A percentile compares a stretch with the other conserved stretches of the same genome.
phyloP scores from a whole-genome alignment of 805 yeast genomes.

The Myxozyma neglecta region DNA sequence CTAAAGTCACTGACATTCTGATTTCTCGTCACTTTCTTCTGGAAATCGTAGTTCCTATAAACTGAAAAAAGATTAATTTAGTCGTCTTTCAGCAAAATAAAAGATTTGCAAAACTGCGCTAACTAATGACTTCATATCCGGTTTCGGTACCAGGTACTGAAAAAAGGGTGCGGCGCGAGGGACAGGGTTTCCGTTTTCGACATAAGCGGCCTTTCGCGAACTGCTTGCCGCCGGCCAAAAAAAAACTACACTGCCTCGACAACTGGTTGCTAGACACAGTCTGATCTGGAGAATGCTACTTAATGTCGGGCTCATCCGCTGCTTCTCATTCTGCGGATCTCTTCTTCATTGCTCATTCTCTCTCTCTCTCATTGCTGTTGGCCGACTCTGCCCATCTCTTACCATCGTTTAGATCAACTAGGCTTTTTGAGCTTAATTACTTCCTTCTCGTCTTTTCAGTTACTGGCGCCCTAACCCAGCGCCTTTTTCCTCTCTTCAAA shows the following conservation, averaged over 20 bases:
- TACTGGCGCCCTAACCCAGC: constrained; percentile 11
- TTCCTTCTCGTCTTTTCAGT: neutral
- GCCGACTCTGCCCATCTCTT: neutral
- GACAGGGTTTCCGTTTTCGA: neutral
- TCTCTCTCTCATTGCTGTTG: neutral
- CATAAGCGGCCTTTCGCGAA: neutral
- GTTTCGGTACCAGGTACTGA: neutral
- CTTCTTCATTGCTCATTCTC: neutral
- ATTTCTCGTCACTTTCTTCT: neutral
- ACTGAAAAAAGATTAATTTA: too few relatives aligned
- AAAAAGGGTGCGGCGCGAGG: neutral
- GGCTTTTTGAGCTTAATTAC: neutral
- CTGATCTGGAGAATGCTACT: neutral
- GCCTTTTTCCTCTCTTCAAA: neutral
- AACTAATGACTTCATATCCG: neutral
- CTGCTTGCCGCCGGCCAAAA: neutral
- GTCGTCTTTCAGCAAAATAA: too few relatives aligned
- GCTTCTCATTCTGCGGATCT: neutral
- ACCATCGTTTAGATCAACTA: neutral
- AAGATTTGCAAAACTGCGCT: too few relatives aligned
- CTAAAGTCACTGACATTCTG: too few relatives aligned
- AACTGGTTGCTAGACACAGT: neutral
- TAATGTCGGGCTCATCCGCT: neutral
- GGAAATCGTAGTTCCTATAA: too few relatives aligned
- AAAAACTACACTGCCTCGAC: too few relatives aligned